Conservation (phyloP, 2,329 filamentous ascomycete genomes). For the Orbilia javanica region DNA sequence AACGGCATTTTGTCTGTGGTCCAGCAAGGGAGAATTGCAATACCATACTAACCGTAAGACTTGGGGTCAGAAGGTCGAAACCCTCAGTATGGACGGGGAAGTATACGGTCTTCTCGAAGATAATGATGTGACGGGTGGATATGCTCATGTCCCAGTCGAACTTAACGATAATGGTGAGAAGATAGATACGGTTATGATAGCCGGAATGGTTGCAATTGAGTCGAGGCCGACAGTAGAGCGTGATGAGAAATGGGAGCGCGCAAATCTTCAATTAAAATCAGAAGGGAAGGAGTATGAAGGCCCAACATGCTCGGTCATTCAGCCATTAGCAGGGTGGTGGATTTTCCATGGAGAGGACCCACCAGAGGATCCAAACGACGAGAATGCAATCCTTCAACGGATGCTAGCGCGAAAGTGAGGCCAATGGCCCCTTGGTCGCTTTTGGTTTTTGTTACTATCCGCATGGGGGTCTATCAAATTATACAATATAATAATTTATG, state of each 20-base stretch:
- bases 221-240: constrained; percentile 38
- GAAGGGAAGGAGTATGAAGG: constrained; percentile 32
- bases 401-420: not conserved
- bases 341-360: constrained; percentile 28
- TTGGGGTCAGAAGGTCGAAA: constrained; percentile 4
- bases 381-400: not conserved
- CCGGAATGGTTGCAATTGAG: constrained; percentile 62
- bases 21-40: constrained; percentile 63
- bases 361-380: not conserved
- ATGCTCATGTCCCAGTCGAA: constrained; percentile 63
- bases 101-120: constrained; percentile 61
- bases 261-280: constrained; percentile 23
- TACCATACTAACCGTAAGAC: constrained; percentile 19
- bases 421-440: not conserved
- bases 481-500: no score
- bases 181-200: constrained; percentile 62
- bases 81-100: constrained; percentile 60
- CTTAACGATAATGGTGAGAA: constrained; percentile 63
- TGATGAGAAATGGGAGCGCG: constrained; percentile 48
- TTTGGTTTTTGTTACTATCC: not conserved
- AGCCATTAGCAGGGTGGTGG: constrained; percentile 48
- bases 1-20: constrained; percentile 69
- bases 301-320: constrained; percentile 31
- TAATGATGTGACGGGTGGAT: constrained; percentile 62
- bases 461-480: no score